Percentiles rank a stretch among this genome's conserved stretches.
Conservation (phyloP, 495 filamentous ascomycete species). For the Xylaria bambusicola region DNA sequence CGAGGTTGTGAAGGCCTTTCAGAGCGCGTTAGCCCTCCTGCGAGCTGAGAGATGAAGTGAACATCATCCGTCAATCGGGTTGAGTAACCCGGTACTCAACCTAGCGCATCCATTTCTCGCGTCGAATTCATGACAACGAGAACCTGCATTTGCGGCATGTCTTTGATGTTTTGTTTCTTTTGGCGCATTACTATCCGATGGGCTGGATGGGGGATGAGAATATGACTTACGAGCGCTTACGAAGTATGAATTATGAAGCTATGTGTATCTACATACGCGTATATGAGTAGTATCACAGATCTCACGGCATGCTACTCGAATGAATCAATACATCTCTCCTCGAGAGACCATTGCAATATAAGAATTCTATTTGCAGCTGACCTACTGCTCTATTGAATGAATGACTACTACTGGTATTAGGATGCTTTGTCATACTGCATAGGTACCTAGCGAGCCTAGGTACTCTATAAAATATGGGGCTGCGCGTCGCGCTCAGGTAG, state of each 20-base stretch:
- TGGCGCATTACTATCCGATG: not conserved
- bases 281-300: not conserved
- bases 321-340: too few species aligned
- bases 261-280: not conserved
- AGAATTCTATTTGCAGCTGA: too few species aligned
- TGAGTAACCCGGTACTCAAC: not conserved
- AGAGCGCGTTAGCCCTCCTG: conserved; percentile 73
- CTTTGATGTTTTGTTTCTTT: too few species aligned
- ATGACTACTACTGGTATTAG: too few species aligned
- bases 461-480: not conserved
- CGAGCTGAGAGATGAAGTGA: conserved; percentile 30
- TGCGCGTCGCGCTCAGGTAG: not conserved
- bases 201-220: conserved; percentile 1
- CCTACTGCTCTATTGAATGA: too few species aligned
- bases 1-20: conserved; percentile 78
- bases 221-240: conserved; percentile 14
- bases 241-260: not conserved
- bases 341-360: too few species aligned
- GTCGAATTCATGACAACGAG: too few species aligned
- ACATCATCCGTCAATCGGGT: not conserved
- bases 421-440: too few species aligned
- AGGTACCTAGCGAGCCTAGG: not conserved
- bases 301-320: too few species aligned
- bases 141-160: too few species aligned
- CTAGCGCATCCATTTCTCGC: not conserved